A percentile compares a stretch with the other conserved stretches of the same genome.
Evolutionary conservation across 768 basidiomycete genomes (phyloP).

Genomic region (Thelephora aurantiotincta): DNA sequence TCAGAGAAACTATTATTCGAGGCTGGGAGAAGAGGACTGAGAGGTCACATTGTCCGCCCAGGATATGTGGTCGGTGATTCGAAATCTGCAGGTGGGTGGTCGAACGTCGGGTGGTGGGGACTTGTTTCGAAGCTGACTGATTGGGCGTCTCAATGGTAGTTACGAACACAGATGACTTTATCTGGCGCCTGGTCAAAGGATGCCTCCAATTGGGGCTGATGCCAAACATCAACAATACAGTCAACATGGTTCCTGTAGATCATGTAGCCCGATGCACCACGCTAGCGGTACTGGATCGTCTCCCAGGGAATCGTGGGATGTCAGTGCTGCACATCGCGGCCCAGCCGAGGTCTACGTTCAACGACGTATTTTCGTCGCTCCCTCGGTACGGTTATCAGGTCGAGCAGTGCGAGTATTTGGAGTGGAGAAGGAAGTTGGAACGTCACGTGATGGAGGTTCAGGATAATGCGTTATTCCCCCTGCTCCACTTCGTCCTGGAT

Average conservation of each 20-base stretch:
- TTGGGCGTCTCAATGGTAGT: conserved; percentile 30
- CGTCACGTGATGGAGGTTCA: conserved; percentile 89
- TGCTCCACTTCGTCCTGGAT: conserved; percentile 94
- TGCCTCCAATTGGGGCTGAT: conserved; percentile 93
- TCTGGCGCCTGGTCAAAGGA: conserved; percentile 98
- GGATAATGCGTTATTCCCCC: conserved; percentile 94
- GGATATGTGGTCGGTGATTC: conserved; percentile 97
- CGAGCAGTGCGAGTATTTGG: conserved; percentile 71
- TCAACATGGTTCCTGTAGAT: conserved; percentile 98
- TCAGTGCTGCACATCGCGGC: conserved; percentile 79
- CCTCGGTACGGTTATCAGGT: conserved; percentile 69
- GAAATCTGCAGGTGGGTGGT: conserved; percentile 56
- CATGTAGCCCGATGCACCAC: conserved; percentile 80
- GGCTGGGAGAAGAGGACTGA: conserved; percentile 75
- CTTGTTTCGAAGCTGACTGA: background rate
- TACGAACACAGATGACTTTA: conserved; percentile 97
- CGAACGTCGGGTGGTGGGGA: background rate
- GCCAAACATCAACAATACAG: conserved; percentile 94
- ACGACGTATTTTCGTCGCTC: conserved; percentile 65
- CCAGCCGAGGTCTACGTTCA: conserved; percentile 78
- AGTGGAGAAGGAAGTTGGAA: conserved; percentile 87
- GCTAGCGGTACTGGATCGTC: conserved; percentile 53
- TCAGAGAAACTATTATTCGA: conserved; percentile 90
- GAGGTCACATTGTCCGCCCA: conserved; percentile 79
- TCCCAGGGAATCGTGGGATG: conserved; percentile 24